Conservation (phyloP, 805 yeast genomes). For the Metschnikowia rubicola region DNA sequence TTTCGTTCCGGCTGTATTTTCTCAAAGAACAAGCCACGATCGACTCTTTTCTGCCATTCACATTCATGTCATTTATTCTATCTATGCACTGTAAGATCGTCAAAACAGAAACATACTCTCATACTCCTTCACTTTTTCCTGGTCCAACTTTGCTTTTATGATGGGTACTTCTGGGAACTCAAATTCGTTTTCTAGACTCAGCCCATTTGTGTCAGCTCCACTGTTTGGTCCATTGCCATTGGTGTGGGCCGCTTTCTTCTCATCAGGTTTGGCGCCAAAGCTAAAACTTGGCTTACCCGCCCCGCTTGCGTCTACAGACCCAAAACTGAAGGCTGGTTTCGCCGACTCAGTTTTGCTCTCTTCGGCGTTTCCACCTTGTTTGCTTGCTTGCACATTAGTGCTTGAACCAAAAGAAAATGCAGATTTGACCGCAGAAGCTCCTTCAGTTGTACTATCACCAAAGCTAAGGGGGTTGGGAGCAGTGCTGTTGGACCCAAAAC, state of each 20-base stretch:
- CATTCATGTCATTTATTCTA: constrained; percentile 9
- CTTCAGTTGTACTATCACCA: not conserved
- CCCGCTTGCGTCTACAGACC: not conserved
- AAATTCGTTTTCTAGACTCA: constrained; percentile 8
- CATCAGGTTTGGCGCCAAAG: not conserved
- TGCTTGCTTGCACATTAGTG: not conserved
- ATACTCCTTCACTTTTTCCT: constrained; percentile 25
- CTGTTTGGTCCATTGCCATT: not conserved
- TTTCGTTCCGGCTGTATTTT: too few species aligned
- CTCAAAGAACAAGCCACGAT: too few species aligned
- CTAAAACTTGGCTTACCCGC: not conserved
- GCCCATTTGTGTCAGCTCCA: not conserved
- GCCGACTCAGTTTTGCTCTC: not conserved
- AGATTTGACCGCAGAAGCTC: not conserved
- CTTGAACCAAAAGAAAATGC: constrained; percentile 3
- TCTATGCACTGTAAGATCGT: constrained; percentile 1
- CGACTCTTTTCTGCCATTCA: not conserved
- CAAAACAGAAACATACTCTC: constrained; percentile 27
- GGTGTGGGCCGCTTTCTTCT: not conserved
- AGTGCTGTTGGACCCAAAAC: not conserved
- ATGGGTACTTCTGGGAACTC: constrained; percentile 26
- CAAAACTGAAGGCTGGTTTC: not conserved
- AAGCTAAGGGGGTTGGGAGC: not conserved
- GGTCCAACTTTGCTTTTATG: constrained; percentile 20
- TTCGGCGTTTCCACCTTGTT: not conserved